phyloP scores from a whole-genome alignment of 192 early-diverging fungal genomes.

The Paraglomus brasilianum region DNA sequence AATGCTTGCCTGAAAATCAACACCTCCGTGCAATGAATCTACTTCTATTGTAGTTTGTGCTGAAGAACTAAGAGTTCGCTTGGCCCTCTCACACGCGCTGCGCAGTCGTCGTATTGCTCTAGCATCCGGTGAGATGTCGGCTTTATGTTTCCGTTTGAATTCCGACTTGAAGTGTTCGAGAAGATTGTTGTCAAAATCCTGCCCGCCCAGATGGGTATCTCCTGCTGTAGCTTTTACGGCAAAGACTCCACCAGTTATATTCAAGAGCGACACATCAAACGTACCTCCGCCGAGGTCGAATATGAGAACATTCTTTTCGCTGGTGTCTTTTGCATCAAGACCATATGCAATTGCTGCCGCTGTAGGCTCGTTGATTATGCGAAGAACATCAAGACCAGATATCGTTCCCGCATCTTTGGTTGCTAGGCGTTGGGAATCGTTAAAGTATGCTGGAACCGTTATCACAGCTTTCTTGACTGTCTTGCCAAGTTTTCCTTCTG shows the following conservation, averaged over 20 bases:
- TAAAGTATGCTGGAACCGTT: slow-evolving; percentile 95
- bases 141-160: slow-evolving; percentile 84
- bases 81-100: slow-evolving; percentile 91
- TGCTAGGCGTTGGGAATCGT: slow-evolving; percentile 88
- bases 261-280: slow-evolving; percentile 83
- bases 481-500: slow-evolving; percentile 76
- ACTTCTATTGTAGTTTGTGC: slow-evolving; percentile 85
- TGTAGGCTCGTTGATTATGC: slow-evolving; percentile 91
- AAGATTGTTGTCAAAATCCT: slow-evolving; percentile 81
- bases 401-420: slow-evolving; percentile 91
- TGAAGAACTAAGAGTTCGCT: slow-evolving; percentile 88
- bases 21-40: slow-evolving; percentile 83
- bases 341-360: slow-evolving; percentile 87
- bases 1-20: slow-evolving; percentile 85
- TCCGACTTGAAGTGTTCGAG: slow-evolving; percentile 89
- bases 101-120: slow-evolving; percentile 89
- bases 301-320: slow-evolving; percentile 73
- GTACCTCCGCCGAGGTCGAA: slow-evolving; percentile 87
- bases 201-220: slow-evolving; percentile 84
- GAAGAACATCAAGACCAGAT: slow-evolving; percentile 80
- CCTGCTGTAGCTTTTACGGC: slow-evolving; percentile 77
- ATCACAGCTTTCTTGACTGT: slow-evolving; percentile 90
- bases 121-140: slow-evolving; percentile 77
- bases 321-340: slow-evolving; percentile 73
- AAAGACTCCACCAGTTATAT: slow-evolving; percentile 76